A percentile compares a stretch with the other conserved stretches of the same genome.
Evolutionary conservation across 108 stramenopile genomes (phyloP).

Genomic region (Aureococcus anophagefferens): DNA sequence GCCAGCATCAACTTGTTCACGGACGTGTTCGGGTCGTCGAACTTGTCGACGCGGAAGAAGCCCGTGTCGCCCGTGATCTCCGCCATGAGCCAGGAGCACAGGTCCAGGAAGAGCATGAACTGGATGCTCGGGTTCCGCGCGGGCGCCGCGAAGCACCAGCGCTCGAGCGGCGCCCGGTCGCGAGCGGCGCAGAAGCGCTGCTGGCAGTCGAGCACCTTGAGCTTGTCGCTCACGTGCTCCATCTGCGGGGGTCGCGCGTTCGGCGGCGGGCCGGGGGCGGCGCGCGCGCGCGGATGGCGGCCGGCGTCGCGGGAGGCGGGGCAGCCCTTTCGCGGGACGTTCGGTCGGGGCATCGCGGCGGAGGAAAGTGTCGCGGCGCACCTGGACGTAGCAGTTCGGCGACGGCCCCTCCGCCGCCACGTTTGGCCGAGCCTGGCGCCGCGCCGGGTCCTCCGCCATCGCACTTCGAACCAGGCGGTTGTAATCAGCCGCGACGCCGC

Average conservation of each 20-base stretch:
- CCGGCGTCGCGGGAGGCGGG: too few species aligned
- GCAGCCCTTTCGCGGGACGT: too few species aligned
- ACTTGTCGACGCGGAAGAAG: conserved; percentile 32
- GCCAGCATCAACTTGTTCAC: conserved; percentile 50
- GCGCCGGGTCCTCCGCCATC: too few species aligned
- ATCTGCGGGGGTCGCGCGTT: background rate
- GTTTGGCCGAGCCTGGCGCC: too few species aligned
- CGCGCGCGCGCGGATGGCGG: too few species aligned
- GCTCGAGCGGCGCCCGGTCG: background rate
- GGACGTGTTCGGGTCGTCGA: conserved; percentile 47
- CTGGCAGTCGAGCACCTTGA: conserved; percentile 7
- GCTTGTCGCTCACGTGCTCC: conserved; percentile 9
- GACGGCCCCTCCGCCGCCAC: too few species aligned
- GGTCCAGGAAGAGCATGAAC: conserved; percentile 5
- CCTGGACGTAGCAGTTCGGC: too few species aligned
- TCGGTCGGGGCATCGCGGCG: too few species aligned
- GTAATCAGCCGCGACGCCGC: too few species aligned
- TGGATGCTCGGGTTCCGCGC: conserved; percentile 2
- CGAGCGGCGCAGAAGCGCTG: background rate
- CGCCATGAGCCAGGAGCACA: conserved; percentile 15
- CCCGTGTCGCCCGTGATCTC: conserved; percentile 22
- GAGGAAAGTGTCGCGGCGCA: too few species aligned
- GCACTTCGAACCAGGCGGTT: too few species aligned
- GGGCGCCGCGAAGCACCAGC: conserved; percentile 2
- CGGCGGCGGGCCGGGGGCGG: too few species aligned